These are phyloP conservation scores for Melaleuca alternifolia DNA, from an alignment of 345 rosid species.

Conservation along the genomic window DNA sequence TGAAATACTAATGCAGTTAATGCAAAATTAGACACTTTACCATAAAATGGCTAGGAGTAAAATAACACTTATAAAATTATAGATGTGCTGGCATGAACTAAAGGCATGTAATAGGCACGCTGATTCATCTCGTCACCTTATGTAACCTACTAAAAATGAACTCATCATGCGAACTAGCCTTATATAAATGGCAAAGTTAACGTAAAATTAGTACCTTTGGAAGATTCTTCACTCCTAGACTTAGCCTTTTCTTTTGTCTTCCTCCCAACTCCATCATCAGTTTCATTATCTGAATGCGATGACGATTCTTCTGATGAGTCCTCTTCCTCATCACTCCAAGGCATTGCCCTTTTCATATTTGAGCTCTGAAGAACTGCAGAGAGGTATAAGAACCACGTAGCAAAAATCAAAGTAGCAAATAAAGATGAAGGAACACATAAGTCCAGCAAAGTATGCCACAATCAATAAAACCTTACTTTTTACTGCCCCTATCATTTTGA, in stretches of 20 bases:
- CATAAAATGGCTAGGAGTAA: not conserved
- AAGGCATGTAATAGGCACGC: not conserved
- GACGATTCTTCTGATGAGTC: conserved; percentile 37
- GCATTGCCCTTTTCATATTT: conserved; percentile 48
- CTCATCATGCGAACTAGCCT: not conserved
- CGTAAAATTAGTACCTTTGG: not conserved
- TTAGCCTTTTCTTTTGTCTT: conserved; percentile 5
- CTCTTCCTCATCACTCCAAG: conserved; percentile 36
- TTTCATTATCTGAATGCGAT: conserved; percentile 27
- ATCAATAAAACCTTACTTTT: not conserved
- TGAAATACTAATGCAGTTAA: not conserved
- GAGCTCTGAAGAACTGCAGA: not conserved
- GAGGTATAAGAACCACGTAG: not conserved
- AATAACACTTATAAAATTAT: not conserved
- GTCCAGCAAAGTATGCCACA: not conserved
- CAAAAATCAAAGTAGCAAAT: not conserved
- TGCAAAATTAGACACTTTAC: not conserved
- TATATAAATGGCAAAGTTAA: not conserved
- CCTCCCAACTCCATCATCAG: conserved; percentile 6
- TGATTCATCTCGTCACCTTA: not conserved
- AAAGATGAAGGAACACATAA: not conserved
- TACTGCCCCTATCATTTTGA: not conserved
- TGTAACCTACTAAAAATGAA: not conserved
- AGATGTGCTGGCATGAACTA: not conserved
- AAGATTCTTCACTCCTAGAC: conserved; percentile 9